These are phyloP conservation scores for Nemania sp. DNA, from an alignment of 2,329 filamentous ascomycete species.

Conservation along the genomic window DNA sequence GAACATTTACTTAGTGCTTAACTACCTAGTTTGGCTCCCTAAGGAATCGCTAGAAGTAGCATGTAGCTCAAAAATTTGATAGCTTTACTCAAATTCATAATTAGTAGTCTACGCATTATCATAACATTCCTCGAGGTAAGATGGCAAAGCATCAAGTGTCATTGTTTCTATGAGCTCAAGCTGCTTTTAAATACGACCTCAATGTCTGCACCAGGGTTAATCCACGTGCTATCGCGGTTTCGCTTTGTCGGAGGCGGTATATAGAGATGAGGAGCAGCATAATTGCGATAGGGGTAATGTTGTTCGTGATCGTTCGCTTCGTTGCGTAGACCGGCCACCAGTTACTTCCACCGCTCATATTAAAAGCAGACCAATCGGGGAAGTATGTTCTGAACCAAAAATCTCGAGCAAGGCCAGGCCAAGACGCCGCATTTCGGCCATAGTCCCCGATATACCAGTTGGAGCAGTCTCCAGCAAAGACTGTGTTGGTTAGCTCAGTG, in stretches of 20 bases:
- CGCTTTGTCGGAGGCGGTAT: not conserved
- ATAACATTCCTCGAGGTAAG: not conserved
- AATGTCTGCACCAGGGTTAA: not conserved
- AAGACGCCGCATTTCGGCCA: conserved; percentile 55
- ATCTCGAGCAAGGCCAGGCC: conserved; percentile 50
- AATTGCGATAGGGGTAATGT: not conserved
- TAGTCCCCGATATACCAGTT: conserved; percentile 58
- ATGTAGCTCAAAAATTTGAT: no score
- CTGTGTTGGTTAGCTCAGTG: conserved; percentile 48
- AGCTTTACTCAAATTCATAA: not conserved
- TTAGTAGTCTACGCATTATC: not conserved
- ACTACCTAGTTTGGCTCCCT: no score
- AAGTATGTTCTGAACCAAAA: conserved; percentile 50
- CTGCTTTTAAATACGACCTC: not conserved
- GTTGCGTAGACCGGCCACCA: not conserved
- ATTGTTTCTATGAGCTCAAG: not conserved
- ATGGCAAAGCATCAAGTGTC: not conserved
- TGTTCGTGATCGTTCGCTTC: not conserved
- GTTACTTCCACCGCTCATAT: conserved; percentile 11
- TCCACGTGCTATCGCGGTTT: not conserved
- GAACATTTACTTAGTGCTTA: no score
- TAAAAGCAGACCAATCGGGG: conserved; percentile 41
- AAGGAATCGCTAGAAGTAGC: no score
- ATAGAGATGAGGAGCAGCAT: not conserved
- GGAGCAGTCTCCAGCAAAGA: conserved; percentile 54